A percentile compares a stretch with the other conserved stretches of the same genome.
Conservation (phyloP, 805 yeast species). For the Saturnispora sekii region DNA sequence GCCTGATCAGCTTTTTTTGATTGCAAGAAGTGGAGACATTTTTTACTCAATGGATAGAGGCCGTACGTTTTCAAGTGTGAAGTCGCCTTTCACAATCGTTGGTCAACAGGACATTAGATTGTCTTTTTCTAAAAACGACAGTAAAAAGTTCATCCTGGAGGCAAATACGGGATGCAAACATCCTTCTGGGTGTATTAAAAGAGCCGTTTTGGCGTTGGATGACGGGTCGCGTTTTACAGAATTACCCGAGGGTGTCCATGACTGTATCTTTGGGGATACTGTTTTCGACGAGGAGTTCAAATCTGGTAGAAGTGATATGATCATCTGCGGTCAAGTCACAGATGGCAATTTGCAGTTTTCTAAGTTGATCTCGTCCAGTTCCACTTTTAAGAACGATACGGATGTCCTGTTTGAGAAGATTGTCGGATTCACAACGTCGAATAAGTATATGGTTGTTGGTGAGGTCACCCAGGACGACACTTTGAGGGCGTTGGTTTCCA, state of each 20-base stretch:
- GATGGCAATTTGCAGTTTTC: conserved; percentile 20
- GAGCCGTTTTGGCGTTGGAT: conserved; percentile 55
- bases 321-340: conserved; percentile 50
- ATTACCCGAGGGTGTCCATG: conserved; percentile 41
- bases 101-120: conserved; percentile 32
- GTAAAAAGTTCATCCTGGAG: conserved; percentile 56
- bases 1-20: conserved; percentile 45
- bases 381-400: conserved; percentile 37
- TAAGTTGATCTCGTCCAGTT: conserved; percentile 36
- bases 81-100: conserved; percentile 37
- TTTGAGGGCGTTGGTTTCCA: conserved; percentile 62
- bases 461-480: conserved; percentile 39
- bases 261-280: conserved; percentile 62
- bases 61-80: conserved; percentile 35
- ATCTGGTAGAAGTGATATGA: conserved; percentile 35
- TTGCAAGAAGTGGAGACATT: conserved; percentile 41
- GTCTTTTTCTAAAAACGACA: conserved; percentile 51
- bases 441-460: conserved; percentile 69
- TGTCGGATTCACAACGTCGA: conserved; percentile 65
- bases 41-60: conserved; percentile 65
- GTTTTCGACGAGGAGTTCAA: conserved; percentile 30
- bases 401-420: conserved; percentile 42
- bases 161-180: conserved; percentile 53
- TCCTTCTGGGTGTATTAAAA: conserved; percentile 39
- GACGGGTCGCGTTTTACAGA: conserved; percentile 55